phyloP scores from a whole-genome alignment of 306 rosid species.

The Mucuna pruriens region DNA sequence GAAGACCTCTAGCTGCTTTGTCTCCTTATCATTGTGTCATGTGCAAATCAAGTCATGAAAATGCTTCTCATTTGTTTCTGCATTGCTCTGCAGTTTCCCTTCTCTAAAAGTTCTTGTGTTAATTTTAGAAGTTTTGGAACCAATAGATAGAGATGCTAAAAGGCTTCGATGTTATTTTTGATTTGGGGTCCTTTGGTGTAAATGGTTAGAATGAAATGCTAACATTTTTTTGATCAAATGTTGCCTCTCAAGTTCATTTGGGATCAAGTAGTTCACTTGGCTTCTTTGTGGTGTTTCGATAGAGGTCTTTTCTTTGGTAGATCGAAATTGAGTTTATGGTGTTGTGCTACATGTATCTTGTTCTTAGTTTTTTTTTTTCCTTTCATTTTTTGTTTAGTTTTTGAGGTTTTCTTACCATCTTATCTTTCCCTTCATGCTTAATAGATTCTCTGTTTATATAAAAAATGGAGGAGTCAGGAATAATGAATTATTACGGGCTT shows the following conservation, averaged over 20 bases:
- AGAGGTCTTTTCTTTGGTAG: background rate
- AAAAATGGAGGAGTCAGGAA: constrained; percentile 5
- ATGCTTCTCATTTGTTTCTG: background rate
- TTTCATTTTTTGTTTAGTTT: background rate
- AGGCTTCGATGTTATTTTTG: background rate
- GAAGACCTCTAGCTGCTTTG: background rate
- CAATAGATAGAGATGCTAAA: background rate
- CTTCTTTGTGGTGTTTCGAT: background rate
- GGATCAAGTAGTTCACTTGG: background rate
- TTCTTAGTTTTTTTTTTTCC: background rate
- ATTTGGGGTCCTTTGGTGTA: background rate
- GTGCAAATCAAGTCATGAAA: background rate
- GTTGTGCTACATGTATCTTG: background rate
- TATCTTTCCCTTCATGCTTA: background rate
- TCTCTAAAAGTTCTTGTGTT: background rate
- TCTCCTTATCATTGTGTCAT: background rate
- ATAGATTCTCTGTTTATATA: background rate
- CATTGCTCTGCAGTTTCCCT: background rate
- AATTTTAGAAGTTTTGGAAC: background rate
- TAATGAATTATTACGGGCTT: background rate
- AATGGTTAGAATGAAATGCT: background rate
- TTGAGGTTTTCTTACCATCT: background rate
- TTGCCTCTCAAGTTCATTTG: background rate
- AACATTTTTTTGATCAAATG: background rate
- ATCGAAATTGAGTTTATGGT: background rate